A percentile compares a stretch with the other conserved stretches of the same genome.
Evolutionary conservation across 2,329 filamentous ascomycete genomes (phyloP).

Genomic region (Neobulgaria alba): DNA sequence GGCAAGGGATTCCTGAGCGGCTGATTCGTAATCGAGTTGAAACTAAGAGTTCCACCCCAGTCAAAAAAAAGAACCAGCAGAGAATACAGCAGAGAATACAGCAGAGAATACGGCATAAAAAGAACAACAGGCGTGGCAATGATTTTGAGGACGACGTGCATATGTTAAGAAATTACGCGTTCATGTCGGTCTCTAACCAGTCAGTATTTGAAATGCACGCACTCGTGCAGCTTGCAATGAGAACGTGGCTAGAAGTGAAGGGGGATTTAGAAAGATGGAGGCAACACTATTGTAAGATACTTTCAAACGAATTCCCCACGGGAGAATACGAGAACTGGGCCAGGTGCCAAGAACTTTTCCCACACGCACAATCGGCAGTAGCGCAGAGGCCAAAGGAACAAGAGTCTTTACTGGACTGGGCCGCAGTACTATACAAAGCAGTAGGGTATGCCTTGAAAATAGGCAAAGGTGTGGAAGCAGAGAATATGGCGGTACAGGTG

Average conservation of each 20-base stretch:
- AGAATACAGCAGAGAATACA: too few relatives aligned
- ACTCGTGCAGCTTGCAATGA: neutral
- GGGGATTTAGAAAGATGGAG: neutral
- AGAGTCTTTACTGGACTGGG: neutral
- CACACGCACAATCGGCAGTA: neutral
- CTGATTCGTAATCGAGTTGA: constrained; percentile 21
- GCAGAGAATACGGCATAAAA: constrained; percentile 10
- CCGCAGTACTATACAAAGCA: neutral
- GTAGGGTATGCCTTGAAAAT: neutral
- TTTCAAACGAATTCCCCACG: neutral
- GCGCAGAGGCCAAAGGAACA: neutral
- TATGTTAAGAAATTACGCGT: constrained; percentile 30
- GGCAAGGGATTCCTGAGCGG: constrained; percentile 32
- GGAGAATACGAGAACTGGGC: neutral
- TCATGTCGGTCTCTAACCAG: constrained; percentile 22
- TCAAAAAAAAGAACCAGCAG: too few relatives aligned
- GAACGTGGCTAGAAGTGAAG: neutral
- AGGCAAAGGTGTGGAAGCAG: constrained; percentile 1
- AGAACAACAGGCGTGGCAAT: constrained; percentile 11
- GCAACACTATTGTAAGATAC: too few relatives aligned
- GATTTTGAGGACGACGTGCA: constrained; percentile 29
- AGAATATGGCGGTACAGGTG: neutral
- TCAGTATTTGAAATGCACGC: constrained; percentile 2
- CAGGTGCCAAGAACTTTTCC: neutral
- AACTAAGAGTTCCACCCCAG: too few relatives aligned